Conservation (phyloP, 257 asterid species). For the Fraxinus anomala region DNA sequence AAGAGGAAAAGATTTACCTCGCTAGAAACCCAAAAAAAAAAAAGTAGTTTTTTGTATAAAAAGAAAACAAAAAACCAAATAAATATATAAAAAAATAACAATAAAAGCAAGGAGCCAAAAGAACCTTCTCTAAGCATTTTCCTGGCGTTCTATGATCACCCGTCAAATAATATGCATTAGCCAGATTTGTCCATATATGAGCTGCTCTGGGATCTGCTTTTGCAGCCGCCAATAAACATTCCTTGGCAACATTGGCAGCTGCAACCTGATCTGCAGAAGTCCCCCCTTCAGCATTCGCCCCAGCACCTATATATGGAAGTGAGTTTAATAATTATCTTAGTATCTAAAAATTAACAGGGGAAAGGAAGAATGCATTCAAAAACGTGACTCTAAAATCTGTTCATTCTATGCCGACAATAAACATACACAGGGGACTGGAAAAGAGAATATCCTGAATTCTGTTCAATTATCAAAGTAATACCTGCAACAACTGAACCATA, state of each 20-base stretch:
- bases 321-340: constrained; percentile 13
- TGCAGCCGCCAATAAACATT: constrained; percentile 85
- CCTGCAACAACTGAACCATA: constrained; percentile 84
- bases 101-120: background rate
- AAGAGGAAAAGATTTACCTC: no score
- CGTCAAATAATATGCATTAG: constrained; percentile 83
- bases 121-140: constrained; percentile 92
- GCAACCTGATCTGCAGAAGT: constrained; percentile 49
- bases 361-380: constrained; percentile 15
- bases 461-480: constrained; percentile 26
- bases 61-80: no score
- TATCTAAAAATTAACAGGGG: constrained; percentile 4
- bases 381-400: constrained; percentile 16
- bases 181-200: constrained; percentile 75
- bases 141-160: constrained; percentile 81
- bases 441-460: background rate
- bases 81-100: no score
- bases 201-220: constrained; percentile 82
- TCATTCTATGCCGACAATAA: constrained; percentile 5
- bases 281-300: constrained; percentile 64
- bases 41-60: no score
- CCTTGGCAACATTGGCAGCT: constrained; percentile 80
- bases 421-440: constrained; percentile 10
- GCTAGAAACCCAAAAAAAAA: no score
- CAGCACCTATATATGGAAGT: constrained; percentile 51